phyloP scores from a whole-genome alignment of 2,329 filamentous ascomycete species.

The Chaetomium olivaceum region DNA sequence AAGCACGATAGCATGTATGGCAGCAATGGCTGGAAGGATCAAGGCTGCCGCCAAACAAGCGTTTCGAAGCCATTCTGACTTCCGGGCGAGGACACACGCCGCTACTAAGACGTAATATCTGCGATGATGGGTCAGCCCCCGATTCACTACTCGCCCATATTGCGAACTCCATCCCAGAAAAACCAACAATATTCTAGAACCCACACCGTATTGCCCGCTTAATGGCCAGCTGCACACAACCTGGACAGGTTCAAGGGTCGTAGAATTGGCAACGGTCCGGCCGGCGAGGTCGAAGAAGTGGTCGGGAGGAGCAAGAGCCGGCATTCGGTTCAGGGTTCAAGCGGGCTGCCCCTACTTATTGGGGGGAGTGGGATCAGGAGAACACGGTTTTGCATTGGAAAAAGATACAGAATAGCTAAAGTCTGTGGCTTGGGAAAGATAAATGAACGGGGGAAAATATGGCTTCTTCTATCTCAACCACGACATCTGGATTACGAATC shows the following conservation, averaged over 20 bases:
- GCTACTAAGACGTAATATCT: slow-evolving; percentile 66
- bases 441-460: not conserved
- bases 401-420: not conserved
- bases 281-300: slow-evolving; percentile 13
- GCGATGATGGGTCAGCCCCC: slow-evolving; percentile 9
- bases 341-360: not conserved
- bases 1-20: slow-evolving; percentile 63
- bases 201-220: slow-evolving; percentile 58
- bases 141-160: not conserved
- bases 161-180: not conserved
- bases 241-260: slow-evolving; percentile 34
- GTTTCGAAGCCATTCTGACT: slow-evolving; percentile 61
- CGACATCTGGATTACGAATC: not conserved
- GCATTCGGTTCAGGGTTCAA: slow-evolving; percentile 24
- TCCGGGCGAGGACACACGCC: slow-evolving; percentile 63
- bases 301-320: slow-evolving; percentile 5
- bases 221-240: slow-evolving; percentile 60
- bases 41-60: slow-evolving; percentile 64
- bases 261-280: slow-evolving; percentile 11
- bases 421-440: not conserved
- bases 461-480: not conserved
- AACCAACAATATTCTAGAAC: slow-evolving; percentile 53
- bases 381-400: not conserved
- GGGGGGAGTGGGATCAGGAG: not conserved
- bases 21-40: slow-evolving; percentile 63